Evolutionary conservation across 225 moss, liverwort and hornwort species (phyloP), one percentile per base, ranked within the genome.

Genomic region (Neckera pumila): DNA sequence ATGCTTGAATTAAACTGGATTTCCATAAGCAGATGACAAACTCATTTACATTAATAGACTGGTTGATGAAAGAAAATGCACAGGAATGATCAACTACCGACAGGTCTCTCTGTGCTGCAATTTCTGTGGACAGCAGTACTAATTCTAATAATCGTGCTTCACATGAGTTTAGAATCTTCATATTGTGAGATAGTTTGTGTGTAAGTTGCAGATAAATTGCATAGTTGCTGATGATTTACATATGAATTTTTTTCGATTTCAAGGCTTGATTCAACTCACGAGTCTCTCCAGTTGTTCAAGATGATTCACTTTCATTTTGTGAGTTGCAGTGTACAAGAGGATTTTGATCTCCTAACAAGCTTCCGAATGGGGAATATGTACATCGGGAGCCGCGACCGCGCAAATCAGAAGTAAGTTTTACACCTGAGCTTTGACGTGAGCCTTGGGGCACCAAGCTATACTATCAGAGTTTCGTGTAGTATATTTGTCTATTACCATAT

Each of bases 321-420:
- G 88, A 13, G 36, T 78, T 89, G 89, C 93, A 97, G 97, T 88
- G 94, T 95, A 11, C 64, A 95, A 89, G 93, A 93, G 45, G 96
- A 97, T 83, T 95, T 97, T 82, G 91, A 95, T 40, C 72, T 95
- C 17, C 89, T 97, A 56, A 93, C 94, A 43, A 92, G 87, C 76
- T 95, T 92, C 92, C 90, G 67, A 90, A 67, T 82, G 79, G 97
- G 95, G 62, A 95, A 95, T 45, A 88, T 97, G 95, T 87, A 84
- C 80, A 92, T 97, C 9, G 92, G 92, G 60, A 97, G 95, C 88
- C 93, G 95, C 63, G 97, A 97, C 85, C 93, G 92, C 34, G 64
- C 90, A 43, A 94, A 96, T 73, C 90, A 92, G 76, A 97, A 92
- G 97, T 97, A 20, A 51, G 86, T 82, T 67, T n/a, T n/a, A n/a